Conservation (phyloP, 2,329 filamentous ascomycete species). For the Aspergillus piperis region DNA sequence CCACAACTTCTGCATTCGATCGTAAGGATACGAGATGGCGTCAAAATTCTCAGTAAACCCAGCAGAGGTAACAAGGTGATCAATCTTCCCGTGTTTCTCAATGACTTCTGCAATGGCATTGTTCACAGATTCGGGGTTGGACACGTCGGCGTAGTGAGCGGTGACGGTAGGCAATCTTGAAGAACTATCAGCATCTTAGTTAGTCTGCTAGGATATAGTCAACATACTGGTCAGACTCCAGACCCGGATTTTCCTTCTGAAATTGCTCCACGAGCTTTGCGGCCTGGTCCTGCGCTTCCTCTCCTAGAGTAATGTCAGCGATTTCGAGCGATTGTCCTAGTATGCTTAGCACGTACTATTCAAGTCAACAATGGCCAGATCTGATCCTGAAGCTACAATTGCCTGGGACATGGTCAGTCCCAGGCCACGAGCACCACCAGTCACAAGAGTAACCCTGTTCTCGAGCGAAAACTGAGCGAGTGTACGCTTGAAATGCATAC, state of each 20-base stretch:
- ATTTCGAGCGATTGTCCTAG: neutral
- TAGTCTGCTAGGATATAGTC: neutral
- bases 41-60: slow-evolving; percentile 97
- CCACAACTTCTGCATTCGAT: slow-evolving; percentile 91
- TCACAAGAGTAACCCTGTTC: slow-evolving; percentile 79
- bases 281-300: slow-evolving; percentile 79
- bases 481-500: slow-evolving; percentile 80
- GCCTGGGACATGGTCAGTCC: slow-evolving; percentile 93
- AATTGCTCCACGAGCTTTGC: slow-evolving; percentile 73
- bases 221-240: slow-evolving; percentile 58
- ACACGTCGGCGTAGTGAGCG: slow-evolving; percentile 86
- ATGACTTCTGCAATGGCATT: slow-evolving; percentile 70
- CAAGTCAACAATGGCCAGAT: slow-evolving; percentile 89
- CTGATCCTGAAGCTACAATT: slow-evolving; percentile 81
- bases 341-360: slow-evolving; percentile 65
- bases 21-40: slow-evolving; percentile 84
- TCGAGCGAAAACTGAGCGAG: slow-evolving; percentile 85
- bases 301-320: slow-evolving; percentile 55
- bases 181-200: neutral
- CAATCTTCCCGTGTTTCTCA: slow-evolving; percentile 74
- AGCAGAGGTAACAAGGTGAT: slow-evolving; percentile 91
- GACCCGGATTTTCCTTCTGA: slow-evolving; percentile 74
- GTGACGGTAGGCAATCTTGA: slow-evolving; percentile 75
- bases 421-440: slow-evolving; percentile 84
- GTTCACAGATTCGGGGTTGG: slow-evolving; percentile 76